phyloP scores from a whole-genome alignment of 2,329 filamentous ascomycete species.

The Acrocalymma vagum region DNA sequence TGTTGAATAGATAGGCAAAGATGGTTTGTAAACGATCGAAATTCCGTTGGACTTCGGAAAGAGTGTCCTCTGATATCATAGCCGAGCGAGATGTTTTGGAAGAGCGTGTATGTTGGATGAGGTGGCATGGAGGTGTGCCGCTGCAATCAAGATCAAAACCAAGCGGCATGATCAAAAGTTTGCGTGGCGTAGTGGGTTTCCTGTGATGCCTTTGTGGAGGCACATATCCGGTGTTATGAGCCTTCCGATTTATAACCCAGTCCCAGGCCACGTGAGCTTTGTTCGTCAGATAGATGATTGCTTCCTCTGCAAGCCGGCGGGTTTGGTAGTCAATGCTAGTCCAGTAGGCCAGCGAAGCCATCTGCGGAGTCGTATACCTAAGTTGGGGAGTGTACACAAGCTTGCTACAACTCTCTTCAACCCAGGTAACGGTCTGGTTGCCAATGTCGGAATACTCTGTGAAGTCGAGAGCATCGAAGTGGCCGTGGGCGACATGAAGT shows the following conservation, averaged over 20 bases:
- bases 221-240: not conserved
- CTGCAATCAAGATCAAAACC: slow-evolving; percentile 20
- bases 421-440: slow-evolving; percentile 29
- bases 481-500: slow-evolving; percentile 15
- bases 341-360: slow-evolving; percentile 12
- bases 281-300: slow-evolving; percentile 1
- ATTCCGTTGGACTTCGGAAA: not conserved
- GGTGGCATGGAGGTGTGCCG: slow-evolving; percentile 10
- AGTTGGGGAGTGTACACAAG: slow-evolving; percentile 27
- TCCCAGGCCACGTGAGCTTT: slow-evolving; percentile 3
- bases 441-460: slow-evolving; percentile 20
- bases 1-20: too few relatives aligned
- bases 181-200: not conserved
- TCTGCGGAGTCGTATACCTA: slow-evolving; percentile 5
- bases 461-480: slow-evolving; percentile 18
- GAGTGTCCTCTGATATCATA: not conserved
- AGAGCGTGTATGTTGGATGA: slow-evolving; percentile 8
- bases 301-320: slow-evolving; percentile 1
- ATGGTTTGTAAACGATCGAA: too few relatives aligned
- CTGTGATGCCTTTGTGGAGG: not conserved
- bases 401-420: slow-evolving; percentile 26
- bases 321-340: slow-evolving; percentile 2
- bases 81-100: not conserved
- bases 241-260: not conserved
- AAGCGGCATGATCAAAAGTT: slow-evolving; percentile 11